phyloP scores from a whole-genome alignment of 352 stramenopile genomes.

The Pythium chondricola region DNA sequence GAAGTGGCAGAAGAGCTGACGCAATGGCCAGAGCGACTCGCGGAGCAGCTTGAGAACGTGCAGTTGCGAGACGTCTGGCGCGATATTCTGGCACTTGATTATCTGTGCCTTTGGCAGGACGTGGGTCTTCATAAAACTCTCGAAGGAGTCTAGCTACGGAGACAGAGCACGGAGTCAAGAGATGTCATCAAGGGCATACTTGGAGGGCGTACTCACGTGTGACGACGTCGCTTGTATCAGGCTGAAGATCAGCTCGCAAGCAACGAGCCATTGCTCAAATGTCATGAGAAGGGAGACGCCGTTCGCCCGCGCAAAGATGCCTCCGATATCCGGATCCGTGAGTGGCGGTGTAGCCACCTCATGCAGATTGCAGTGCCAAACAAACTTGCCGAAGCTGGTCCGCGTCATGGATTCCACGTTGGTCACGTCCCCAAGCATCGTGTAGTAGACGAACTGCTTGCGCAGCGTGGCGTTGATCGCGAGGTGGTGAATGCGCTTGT shows the following conservation, averaged over 20 bases:
- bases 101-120: slow-evolving; percentile 41
- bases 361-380: slow-evolving; percentile 52
- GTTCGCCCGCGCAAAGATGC: slow-evolving; percentile 29
- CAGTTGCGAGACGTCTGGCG: slow-evolving; percentile 54
- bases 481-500: slow-evolving; percentile 1
- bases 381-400: slow-evolving; percentile 59
- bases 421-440: slow-evolving; percentile 49
- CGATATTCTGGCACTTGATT: slow-evolving; percentile 58
- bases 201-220: too few species aligned
- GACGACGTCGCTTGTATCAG: too few species aligned
- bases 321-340: slow-evolving; percentile 48
- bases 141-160: too few species aligned
- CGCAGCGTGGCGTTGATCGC: slow-evolving; percentile 47
- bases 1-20: slow-evolving; percentile 77
- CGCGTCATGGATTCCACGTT: slow-evolving; percentile 61
- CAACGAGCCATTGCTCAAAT: slow-evolving; percentile 44
- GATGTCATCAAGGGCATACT: too few species aligned
- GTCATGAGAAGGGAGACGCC: slow-evolving; percentile 21
- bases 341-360: slow-evolving; percentile 22
- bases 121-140: slow-evolving; percentile 40
- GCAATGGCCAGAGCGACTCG: slow-evolving; percentile 63
- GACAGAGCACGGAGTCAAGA: too few species aligned
- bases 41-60: slow-evolving; percentile 68
- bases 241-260: slow-evolving; percentile 41
- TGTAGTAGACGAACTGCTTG: slow-evolving; percentile 63